Base-by-base conservation (phyloP, 129 eudicot species). In the Deinandra increscens region DNA sequence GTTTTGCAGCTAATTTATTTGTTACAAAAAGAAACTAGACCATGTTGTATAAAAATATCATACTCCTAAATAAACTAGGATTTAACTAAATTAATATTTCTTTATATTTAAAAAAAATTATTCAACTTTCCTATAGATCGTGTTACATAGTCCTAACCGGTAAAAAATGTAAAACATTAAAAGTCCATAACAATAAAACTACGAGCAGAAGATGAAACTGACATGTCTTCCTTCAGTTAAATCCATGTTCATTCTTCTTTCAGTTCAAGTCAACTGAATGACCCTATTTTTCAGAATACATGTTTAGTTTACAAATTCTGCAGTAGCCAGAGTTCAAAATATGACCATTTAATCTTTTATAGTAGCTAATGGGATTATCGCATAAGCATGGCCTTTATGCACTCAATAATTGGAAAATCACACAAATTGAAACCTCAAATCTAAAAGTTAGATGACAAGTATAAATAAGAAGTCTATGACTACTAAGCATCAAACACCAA, bases 401-500 rank as follows among this genome's bases (percentile, higher is more conserved):
- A 12, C 17, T 66, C 9, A 26, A 12, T 18, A 50, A 34, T 41
- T 11, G 36, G 14, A 14, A 33, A 33, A 39, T 36, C 37, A 20
- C 4, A 19, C 14, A 20, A 53, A 53, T 20, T 9, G 60, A 53
- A 53, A 53, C 60, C 60, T 19, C 60, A 20, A 10, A 53, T 53
- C n/a, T 22, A 53, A 22, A 22, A 56, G 38, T 29, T 58, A 38
- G 26, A 69, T 31, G 37, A 54, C 9, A 22, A 18, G 5, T 15
- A n/a, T 15, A 44, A 36, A 53, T 23, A 69, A 15, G 38, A n/a
- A 36, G 19, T 29, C 70, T 60, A 34, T 60, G 38, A 11, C 51
- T 39, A 62, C 62, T 23, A 46, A 62, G 38, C 45, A 51, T 22
- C 63, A 69, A 50, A 13, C 45, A 69, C 53, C 39, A 69, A 12